A percentile compares a stretch with the other conserved stretches of the same genome.
Conservation (phyloP, 2,329 filamentous ascomycete genomes). For the Diaporthe capsici region DNA sequence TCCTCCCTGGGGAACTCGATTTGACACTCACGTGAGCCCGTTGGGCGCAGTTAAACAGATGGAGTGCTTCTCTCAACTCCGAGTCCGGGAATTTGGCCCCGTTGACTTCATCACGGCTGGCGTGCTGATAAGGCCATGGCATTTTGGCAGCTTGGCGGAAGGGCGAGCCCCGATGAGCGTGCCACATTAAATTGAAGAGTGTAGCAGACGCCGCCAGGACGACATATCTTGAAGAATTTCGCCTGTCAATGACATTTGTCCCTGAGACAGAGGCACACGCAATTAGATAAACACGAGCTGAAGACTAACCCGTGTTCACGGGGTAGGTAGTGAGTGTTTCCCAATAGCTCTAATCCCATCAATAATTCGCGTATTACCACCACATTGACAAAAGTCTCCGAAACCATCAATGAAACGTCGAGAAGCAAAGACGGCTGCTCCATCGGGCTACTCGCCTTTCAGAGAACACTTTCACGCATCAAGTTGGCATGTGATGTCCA, state of each 20-base stretch:
- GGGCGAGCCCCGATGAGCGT: neutral
- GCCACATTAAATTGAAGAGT: neutral
- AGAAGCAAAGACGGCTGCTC: too few species aligned
- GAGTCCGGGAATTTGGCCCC: neutral
- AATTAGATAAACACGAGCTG: neutral
- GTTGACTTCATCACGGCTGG: neutral
- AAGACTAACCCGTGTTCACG: neutral
- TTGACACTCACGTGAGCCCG: neutral
- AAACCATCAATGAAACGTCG: too few species aligned
- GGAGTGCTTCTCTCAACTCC: neutral
- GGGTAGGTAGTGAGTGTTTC: too few species aligned
- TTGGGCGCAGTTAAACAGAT: neutral
- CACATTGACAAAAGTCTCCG: too few species aligned
- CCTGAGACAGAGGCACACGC: fast-evolving
- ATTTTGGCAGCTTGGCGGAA: neutral
- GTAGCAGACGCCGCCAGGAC: neutral
- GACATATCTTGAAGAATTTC: neutral
- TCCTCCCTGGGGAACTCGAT: too few species aligned
- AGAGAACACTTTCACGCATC: too few species aligned
- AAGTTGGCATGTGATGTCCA: too few species aligned
- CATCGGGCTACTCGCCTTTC: too few species aligned
- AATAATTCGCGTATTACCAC: too few species aligned
- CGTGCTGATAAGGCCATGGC: neutral
- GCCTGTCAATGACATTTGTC: too few species aligned
- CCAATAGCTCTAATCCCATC: too few species aligned